phyloP scores from a whole-genome alignment of 176 grass and related monocot genomes.

The Musa acuminata region DNA sequence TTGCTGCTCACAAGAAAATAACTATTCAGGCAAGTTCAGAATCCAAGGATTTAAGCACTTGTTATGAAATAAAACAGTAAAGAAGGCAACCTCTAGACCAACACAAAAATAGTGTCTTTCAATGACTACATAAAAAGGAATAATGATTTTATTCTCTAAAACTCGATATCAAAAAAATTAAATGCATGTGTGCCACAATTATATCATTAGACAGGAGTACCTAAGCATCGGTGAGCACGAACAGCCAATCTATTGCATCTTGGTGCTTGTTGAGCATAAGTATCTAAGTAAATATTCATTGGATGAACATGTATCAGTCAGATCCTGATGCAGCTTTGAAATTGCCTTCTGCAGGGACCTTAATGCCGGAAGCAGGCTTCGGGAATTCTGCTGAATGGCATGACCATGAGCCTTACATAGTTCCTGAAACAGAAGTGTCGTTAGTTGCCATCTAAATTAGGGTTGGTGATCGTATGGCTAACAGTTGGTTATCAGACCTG shows the following conservation, averaged over 20 bases:
- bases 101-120: not conserved
- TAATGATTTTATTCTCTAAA: not conserved
- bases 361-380: slow-evolving; percentile 66
- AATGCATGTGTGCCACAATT: not conserved
- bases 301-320: slow-evolving; percentile 82
- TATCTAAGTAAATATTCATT: slow-evolving; percentile 93
- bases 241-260: slow-evolving; percentile 19
- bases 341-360: slow-evolving; percentile 88
- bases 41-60: too few species aligned
- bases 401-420: slow-evolving; percentile 77
- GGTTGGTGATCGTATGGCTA: not conserved
- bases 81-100: not conserved
- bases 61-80: not conserved
- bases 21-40: too few species aligned
- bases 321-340: slow-evolving; percentile 82
- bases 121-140: not conserved
- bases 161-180: not conserved
- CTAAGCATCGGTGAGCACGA: not conserved
- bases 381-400: slow-evolving; percentile 87
- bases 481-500: slow-evolving; percentile 38
- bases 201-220: not conserved
- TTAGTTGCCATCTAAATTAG: not conserved
- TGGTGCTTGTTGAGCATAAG: slow-evolving; percentile 47
- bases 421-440: slow-evolving; percentile 37
- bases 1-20: too few species aligned